Conservation (phyloP, 2,329 filamentous ascomycete genomes). For the Arthroderma sp. region DNA sequence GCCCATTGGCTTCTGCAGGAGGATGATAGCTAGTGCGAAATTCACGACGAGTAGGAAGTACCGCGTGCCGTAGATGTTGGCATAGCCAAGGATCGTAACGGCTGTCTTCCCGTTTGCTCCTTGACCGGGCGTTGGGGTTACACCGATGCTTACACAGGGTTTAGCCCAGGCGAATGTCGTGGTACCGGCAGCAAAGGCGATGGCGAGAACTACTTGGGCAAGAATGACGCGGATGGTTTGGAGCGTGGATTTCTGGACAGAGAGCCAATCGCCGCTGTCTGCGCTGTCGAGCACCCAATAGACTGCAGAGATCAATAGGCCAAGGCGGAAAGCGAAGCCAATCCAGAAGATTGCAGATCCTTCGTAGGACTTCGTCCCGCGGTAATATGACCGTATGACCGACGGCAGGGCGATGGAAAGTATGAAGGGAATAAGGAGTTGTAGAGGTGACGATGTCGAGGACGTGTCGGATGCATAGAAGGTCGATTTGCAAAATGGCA, state of each 20-base stretch:
- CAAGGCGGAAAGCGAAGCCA: slow-evolving; percentile 61
- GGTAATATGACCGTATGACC: slow-evolving; percentile 72
- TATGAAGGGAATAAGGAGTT: slow-evolving; percentile 66
- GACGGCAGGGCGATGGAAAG: slow-evolving; percentile 58
- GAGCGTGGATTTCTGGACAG: slow-evolving; percentile 46
- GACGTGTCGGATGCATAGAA: slow-evolving; percentile 89
- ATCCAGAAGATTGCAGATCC: slow-evolving; percentile 78
- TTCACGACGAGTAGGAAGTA: slow-evolving; percentile 76
- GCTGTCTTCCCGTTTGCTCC: slow-evolving; percentile 29
- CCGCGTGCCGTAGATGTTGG: slow-evolving; percentile 80
- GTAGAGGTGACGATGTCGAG: slow-evolving; percentile 86
- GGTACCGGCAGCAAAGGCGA: slow-evolving; percentile 72
- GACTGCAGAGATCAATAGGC: slow-evolving; percentile 59
- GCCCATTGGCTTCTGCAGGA: slow-evolving; percentile 91
- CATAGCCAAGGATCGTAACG: slow-evolving; percentile 77
- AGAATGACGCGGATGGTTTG: slow-evolving; percentile 65
- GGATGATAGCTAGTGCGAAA: slow-evolving; percentile 59
- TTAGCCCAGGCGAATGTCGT: slow-evolving; percentile 76
- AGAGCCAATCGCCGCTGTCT: slow-evolving; percentile 68
- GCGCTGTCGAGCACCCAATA: slow-evolving; percentile 88
- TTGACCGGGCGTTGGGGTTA: slow-evolving; percentile 35
- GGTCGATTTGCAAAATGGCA: slow-evolving; percentile 89
- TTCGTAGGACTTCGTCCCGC: slow-evolving; percentile 73
- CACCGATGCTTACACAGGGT: slow-evolving; percentile 63
- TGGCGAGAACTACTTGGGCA: slow-evolving; percentile 65